phyloP scores from a whole-genome alignment of 148 eudicot species.

The Nepenthes mirabilis region DNA sequence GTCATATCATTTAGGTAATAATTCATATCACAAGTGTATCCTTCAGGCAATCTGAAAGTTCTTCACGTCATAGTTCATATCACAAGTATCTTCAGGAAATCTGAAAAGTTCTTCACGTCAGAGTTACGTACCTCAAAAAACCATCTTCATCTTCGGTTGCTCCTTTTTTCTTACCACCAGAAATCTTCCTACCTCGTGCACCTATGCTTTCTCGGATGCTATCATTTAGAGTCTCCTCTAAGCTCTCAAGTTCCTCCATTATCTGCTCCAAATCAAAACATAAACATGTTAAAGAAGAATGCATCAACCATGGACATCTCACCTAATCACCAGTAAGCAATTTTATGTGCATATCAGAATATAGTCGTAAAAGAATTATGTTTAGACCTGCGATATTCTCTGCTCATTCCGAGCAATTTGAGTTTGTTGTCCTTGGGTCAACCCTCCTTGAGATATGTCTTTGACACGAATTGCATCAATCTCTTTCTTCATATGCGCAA shows the following conservation, averaged over 20 bases:
- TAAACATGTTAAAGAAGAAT: not conserved
- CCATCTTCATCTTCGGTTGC: slow-evolving; percentile 66
- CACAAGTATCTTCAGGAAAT: no score
- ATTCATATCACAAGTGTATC: no score
- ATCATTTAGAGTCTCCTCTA: slow-evolving; percentile 96
- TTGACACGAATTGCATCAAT: slow-evolving; percentile 92
- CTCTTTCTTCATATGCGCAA: slow-evolving; percentile 98
- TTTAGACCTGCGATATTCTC: slow-evolving; percentile 73
- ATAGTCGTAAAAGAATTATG: not conserved
- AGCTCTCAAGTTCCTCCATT: slow-evolving; percentile 94
- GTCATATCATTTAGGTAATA: no score
- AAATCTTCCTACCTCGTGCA: slow-evolving; percentile 49
- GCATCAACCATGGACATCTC: not conserved
- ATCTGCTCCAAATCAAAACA: slow-evolving; percentile 18
- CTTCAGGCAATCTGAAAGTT: no score
- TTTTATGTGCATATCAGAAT: not conserved
- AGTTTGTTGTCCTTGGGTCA: slow-evolving; percentile 98
- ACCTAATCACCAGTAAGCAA: no score
- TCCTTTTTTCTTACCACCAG: slow-evolving; percentile 43
- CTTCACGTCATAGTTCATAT: not conserved
- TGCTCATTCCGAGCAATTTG: slow-evolving; percentile 99
- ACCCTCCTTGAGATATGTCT: slow-evolving; percentile 97
- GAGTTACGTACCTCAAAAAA: slow-evolving; percentile 39
- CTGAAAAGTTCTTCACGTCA: no score
- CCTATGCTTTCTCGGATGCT: slow-evolving; percentile 90